Evolutionary conservation across 352 stramenopile species (phyloP), one percentile per base, ranked within the genome.

Genomic region (Phytophthora sp.): DNA sequence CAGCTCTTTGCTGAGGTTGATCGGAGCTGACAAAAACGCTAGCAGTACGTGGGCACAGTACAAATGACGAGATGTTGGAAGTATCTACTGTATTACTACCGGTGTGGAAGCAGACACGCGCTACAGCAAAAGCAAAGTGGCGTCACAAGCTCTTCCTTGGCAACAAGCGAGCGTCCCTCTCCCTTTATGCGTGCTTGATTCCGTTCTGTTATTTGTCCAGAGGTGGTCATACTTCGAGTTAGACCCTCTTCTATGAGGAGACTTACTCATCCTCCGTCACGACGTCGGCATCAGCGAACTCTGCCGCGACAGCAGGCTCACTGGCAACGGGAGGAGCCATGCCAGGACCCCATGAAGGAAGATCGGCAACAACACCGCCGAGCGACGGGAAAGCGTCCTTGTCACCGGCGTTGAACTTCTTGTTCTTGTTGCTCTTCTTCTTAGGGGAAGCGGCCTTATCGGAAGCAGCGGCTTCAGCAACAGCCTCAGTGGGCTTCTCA

Each of bases 341-440:
- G 24, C 82, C 81, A n/a, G 86, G 82, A 21, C 86, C 84, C 82
- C 84, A 92, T 42, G 74, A 69, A 7, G 80, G 68, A 11, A 76
- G 71, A 23, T 76, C 76, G 11, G 72, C 63, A 50, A 68, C 70
- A 15, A 71, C 70, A 53, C 81, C 82, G 26, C 84, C 85, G 13
- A 95, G 84, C 54, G 88, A 86, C 57, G 88, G 88, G 77, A 94
- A 95, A 45, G 86, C 86, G 61, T 79, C 84, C 59, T 84, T 80
- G 75, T 95, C 86, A 42, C 74, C 61, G 27, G 81, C 82, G 69
- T 89, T 94, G 49, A 95, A 94, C 73, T 91, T 91, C 72, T 92
- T 91, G 74, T 80, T 89, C 81, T 94, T 93, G 69, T 82, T 84
- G 52, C 64, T 62, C 61, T 81, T 86, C 74, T 87, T 86, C 63